phyloP scores from a whole-genome alignment of 1,284 basidiomycete species.

The Fomitopsis palustris region DNA sequence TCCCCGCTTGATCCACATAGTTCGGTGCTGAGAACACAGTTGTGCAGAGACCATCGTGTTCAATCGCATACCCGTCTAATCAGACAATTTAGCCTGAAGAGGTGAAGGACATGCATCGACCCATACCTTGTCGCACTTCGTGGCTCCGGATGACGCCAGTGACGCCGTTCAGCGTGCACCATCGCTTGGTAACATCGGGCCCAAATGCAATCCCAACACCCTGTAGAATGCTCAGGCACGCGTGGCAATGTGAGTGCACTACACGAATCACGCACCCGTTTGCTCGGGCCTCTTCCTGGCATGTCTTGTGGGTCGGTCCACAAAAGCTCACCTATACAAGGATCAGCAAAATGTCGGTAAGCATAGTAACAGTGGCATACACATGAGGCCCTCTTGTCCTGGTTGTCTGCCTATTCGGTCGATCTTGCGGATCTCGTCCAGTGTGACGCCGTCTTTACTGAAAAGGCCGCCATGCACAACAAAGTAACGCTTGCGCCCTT shows the following conservation, averaged over 20 bases:
- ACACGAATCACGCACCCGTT: conserved; percentile 58
- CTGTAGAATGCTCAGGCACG: conserved; percentile 33
- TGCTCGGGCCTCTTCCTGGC: conserved; percentile 93
- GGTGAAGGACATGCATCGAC: not conserved
- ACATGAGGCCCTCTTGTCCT: conserved; percentile 94
- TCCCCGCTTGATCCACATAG: conserved; percentile 80
- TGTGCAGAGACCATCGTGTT: conserved; percentile 87
- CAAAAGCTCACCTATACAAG: conserved; percentile 56
- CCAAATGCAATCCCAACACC: conserved; percentile 97
- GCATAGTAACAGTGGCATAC: conserved; percentile 38
- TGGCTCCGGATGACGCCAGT: conserved; percentile 93
- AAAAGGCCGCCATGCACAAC: conserved; percentile 97
- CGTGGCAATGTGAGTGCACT: not conserved
- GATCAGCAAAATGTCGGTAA: not conserved
- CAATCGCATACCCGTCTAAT: conserved; percentile 82
- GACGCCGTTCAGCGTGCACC: conserved; percentile 87
- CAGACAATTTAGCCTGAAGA: not conserved
- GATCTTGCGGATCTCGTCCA: conserved; percentile 90
- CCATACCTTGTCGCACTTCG: conserved; percentile 91
- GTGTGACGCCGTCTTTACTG: conserved; percentile 89
- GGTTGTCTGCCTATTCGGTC: conserved; percentile 89
- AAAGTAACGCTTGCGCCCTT: conserved; percentile 88
- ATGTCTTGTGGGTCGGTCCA: conserved; percentile 96
- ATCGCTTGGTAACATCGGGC: conserved; percentile 85
- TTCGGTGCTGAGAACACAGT: conserved; percentile 88